Base-by-base conservation (phyloP, 2,329 filamentous ascomycete genomes). In the Hansfordia pulvinata region DNA sequence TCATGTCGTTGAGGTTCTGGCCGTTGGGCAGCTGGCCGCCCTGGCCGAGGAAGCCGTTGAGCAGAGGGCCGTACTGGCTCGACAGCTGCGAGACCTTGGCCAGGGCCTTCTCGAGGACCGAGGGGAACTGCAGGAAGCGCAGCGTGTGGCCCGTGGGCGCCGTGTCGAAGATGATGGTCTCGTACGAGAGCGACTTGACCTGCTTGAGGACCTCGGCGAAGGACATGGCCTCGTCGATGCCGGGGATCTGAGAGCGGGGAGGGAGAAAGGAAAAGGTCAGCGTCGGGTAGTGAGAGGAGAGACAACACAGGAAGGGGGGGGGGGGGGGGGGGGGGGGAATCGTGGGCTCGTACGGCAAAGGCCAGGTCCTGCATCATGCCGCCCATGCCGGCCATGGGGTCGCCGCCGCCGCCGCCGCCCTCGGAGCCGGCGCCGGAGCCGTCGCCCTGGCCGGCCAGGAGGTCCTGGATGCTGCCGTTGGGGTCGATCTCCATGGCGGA, bases 401-500 rank as follows among this genome's bases (percentile, higher is more conserved):
- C 71, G 26, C 82, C 82, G 11, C 83, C 85, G 21, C 21, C 21
- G 6, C 11, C 23, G 13, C 14, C 23, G 23, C 23, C 14, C n/a
- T 9, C 13, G n/a, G 14, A 6, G n/a, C 58, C 53, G 18, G 42
- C 43, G 15, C 37, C 39, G 15, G 66, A 70, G 26, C 82, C 82
- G 11, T 83, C 84, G 22, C 70, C 76, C 47, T 75, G 67, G 2
- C 77, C 78, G 8, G 81, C 80, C 36, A 98, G 62, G 30, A 98
- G 60, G 51, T 98, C 90, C 58, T 94, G 90, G 54, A 98, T 93
- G 48, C 84, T 93, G 25, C 88, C 90, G 50, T 93, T 96, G 28
- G 90, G 90, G 48, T 98, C 90, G 43, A 98, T 96, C 58, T 98
- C 90, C 90, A 98, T 98, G 35, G 90, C 90, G 50, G 83, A 92